Base-by-base conservation (phyloP, 371 early-diverging fungal species). In the Amoeboradix gromovi region DNA sequence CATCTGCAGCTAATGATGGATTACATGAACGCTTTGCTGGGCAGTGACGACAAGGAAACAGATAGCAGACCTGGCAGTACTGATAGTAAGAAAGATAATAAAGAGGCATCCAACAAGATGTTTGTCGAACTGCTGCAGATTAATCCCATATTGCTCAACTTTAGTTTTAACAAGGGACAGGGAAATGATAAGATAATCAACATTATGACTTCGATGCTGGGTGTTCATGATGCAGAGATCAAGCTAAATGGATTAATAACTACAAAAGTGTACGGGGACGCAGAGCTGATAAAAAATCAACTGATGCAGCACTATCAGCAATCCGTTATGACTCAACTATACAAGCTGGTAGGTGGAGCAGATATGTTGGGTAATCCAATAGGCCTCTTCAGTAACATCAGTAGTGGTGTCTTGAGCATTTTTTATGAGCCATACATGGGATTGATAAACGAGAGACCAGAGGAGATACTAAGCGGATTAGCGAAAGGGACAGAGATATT, bases 331-430 rank as follows among this genome's bases (percentile, higher is more conserved):
- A 87, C 87, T 71, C 94, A 97, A 77, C 78, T 75, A 0, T 90
- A 95, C 79, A 86, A 87, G 75, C 79, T 98, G 65, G 79, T 96
- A 1, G 98, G 98, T 0, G 91, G 94, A 16, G 95, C 93, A 1
- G 96, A 98, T 74, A 83, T 96, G 70, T 79, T 96, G 66, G 98
- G 98, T 29, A 98, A 98, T 73, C 98, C 98, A 0, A 93, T 95
- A 0, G 95, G 96, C 0, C 76, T 98, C 29, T 96, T 95, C 75
- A 92, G 83, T 77, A 94, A 84, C 70, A 79, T 98, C 66, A 87
- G 89, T 70, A 90, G 92, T 0, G 98, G 97, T 1, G 93, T 95
- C 0, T 82, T 83, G 0, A 95, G 94, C 73, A 82, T 96, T 67
- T 98, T 96, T 76, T 67, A 67, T 28, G 67, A 67, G 29, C 70